Evolutionary conservation across 352 stramenopile species (phyloP).

Genomic region (Pythium oligandrum): DNA sequence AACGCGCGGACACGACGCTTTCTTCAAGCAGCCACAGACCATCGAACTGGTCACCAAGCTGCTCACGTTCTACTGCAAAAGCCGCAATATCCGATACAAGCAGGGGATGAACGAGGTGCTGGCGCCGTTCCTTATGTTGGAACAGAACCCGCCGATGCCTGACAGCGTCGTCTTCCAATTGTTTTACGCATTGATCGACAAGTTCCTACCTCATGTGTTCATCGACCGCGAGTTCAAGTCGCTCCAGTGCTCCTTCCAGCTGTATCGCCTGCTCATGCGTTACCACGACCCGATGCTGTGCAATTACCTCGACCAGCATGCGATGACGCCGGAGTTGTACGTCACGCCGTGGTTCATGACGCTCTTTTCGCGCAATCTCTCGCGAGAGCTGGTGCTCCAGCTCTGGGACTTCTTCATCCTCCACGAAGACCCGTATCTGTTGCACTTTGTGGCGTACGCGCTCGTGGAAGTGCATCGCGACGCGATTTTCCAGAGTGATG

Average conservation of each 20-base stretch:
- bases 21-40: constrained; percentile 72
- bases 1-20: constrained; percentile 75
- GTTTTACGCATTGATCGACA: constrained; percentile 88
- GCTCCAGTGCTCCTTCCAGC: constrained; percentile 90
- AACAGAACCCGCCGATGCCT: constrained; percentile 31
- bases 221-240: constrained; percentile 87
- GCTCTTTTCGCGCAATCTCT: constrained; percentile 84
- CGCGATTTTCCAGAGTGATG: constrained; percentile 55
- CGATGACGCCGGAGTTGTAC: constrained; percentile 92
- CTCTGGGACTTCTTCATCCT: constrained; percentile 92
- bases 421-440: constrained; percentile 81
- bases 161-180: constrained; percentile 80
- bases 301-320: constrained; percentile 84
- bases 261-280: constrained; percentile 87
- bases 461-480: constrained; percentile 62
- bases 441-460: constrained; percentile 88
- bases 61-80: constrained; percentile 93
- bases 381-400: constrained; percentile 66
- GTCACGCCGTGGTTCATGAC: constrained; percentile 94
- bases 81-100: constrained; percentile 87
- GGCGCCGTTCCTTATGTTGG: constrained; percentile 86
- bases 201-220: constrained; percentile 87
- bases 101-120: constrained; percentile 95
- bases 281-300: constrained; percentile 91
- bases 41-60: constrained; percentile 75